Conservation (phyloP, 306 rosid genomes). For the Pterocarpus macrocarpus region DNA sequence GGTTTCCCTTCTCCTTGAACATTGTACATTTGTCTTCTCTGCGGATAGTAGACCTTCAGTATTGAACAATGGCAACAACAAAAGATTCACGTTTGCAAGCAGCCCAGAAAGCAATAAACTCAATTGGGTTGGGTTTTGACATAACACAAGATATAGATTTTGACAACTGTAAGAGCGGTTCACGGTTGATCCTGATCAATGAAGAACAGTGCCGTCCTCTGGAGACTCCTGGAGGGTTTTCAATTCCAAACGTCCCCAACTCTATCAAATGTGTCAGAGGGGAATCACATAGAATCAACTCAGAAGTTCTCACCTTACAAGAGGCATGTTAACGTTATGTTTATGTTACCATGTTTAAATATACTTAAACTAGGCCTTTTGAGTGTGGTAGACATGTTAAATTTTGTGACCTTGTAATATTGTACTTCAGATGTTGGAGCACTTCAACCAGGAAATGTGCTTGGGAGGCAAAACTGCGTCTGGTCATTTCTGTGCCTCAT, state of each 20-base stretch:
- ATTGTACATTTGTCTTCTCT: too few species aligned
- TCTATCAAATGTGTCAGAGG: slow-evolving; percentile 77
- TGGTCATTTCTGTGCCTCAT: slow-evolving; percentile 84
- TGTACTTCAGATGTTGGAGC: slow-evolving; percentile 81
- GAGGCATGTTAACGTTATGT: slow-evolving; percentile 56
- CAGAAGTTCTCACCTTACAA: slow-evolving; percentile 74
- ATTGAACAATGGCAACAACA: slow-evolving; percentile 64
- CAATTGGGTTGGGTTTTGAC: slow-evolving; percentile 72
- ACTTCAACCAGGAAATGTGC: slow-evolving; percentile 82
- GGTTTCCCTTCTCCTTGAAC: neutral
- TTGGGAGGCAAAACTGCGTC: slow-evolving; percentile 74
- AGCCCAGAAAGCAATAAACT: slow-evolving; percentile 71
- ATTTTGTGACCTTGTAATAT: neutral
- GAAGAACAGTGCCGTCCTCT: slow-evolving; percentile 42
- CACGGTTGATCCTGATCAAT: slow-evolving; percentile 69
- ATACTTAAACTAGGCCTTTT: neutral
- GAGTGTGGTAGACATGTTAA: neutral
- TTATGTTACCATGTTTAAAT: neutral
- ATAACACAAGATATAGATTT: slow-evolving; percentile 49
- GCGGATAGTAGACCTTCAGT: neutral
- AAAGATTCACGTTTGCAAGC: slow-evolving; percentile 51
- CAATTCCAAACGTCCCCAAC: slow-evolving; percentile 70
- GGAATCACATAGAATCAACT: slow-evolving; percentile 70
- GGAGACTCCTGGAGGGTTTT: slow-evolving; percentile 75
- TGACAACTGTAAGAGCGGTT: slow-evolving; percentile 55